Conservation (phyloP, 202 grass and related monocot species). For the Elaeis oleifera region DNA sequence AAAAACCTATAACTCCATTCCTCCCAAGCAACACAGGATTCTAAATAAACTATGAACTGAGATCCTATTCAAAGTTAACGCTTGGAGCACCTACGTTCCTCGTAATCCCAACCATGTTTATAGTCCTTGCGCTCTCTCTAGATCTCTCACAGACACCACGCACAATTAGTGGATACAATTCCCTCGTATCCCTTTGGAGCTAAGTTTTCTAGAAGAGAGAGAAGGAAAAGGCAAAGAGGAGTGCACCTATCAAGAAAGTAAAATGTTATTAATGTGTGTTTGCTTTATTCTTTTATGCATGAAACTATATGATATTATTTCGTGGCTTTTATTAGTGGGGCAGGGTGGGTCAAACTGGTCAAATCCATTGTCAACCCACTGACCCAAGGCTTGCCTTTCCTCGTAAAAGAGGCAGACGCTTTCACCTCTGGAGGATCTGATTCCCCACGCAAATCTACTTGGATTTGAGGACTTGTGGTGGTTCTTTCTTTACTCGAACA, state of each 20-base stretch:
- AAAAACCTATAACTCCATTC: not conserved
- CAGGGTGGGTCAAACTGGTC: slow-evolving; percentile 18
- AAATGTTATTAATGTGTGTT: no score
- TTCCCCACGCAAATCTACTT: slow-evolving; percentile 43
- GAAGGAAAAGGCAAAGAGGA: no score
- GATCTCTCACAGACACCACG: no score
- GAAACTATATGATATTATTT: no score
- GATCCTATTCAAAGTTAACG: not conserved
- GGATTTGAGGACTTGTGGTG: slow-evolving; percentile 18
- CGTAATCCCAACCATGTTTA: no score
- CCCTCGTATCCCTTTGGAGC: no score
- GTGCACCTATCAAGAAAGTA: no score
- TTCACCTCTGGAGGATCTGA: slow-evolving; percentile 46
- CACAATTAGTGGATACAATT: no score
- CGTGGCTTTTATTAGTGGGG: not conserved
- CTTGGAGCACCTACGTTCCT: no score
- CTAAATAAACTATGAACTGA: not conserved
- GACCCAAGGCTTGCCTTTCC: not conserved
- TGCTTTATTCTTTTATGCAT: no score
- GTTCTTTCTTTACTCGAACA: not conserved
- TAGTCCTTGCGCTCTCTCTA: no score
- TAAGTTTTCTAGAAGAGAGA: no score
- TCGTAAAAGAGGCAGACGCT: slow-evolving; percentile 33
- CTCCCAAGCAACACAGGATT: not conserved
- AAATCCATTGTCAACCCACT: slow-evolving; percentile 34